Conservation (phyloP, 164 flowering plant genomes). For the Chimonanthus praecox region DNA sequence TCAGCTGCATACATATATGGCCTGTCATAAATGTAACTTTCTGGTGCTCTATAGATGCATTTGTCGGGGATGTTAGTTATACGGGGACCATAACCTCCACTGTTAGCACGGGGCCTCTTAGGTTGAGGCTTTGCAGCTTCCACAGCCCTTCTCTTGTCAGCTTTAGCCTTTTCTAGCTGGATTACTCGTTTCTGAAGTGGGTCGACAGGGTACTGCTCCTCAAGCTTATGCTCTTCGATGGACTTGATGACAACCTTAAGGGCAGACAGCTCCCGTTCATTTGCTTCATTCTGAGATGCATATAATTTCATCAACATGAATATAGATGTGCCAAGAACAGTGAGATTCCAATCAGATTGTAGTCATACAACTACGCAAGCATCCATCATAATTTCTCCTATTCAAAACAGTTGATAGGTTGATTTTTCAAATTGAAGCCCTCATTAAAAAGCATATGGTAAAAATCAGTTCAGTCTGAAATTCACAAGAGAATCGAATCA, state of each 20-base stretch:
- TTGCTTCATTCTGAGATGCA: conserved; percentile 61
- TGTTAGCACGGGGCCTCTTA: conserved; percentile 88
- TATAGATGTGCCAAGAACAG: background rate
- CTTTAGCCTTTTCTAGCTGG: conserved; percentile 89
- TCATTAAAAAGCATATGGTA: background rate
- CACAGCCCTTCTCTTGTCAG: conserved; percentile 78
- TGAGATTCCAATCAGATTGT: background rate
- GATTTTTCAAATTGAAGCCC: background rate
- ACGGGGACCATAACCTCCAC: conserved; percentile 51
- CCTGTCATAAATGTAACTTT: conserved; percentile 75
- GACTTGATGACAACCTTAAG: conserved; percentile 80
- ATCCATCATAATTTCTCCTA: background rate
- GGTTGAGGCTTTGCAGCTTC: conserved; percentile 91
- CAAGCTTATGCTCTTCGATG: conserved; percentile 91
- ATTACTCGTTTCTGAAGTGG: conserved; percentile 69
- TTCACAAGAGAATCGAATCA: too few species aligned
- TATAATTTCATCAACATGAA: background rate
- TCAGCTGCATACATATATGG: conserved; percentile 57
- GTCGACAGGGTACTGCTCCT: conserved; percentile 65
- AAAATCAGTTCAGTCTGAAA: too few species aligned
- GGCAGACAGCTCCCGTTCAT: conserved; percentile 72
- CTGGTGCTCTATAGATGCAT: conserved; percentile 52
- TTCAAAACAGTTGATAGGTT: background rate
- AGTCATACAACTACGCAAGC: background rate
- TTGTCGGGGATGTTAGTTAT: conserved; percentile 49